Base-by-base conservation (phyloP, 2,329 filamentous ascomycete species). In the Plectosphaerella cucumerina region DNA sequence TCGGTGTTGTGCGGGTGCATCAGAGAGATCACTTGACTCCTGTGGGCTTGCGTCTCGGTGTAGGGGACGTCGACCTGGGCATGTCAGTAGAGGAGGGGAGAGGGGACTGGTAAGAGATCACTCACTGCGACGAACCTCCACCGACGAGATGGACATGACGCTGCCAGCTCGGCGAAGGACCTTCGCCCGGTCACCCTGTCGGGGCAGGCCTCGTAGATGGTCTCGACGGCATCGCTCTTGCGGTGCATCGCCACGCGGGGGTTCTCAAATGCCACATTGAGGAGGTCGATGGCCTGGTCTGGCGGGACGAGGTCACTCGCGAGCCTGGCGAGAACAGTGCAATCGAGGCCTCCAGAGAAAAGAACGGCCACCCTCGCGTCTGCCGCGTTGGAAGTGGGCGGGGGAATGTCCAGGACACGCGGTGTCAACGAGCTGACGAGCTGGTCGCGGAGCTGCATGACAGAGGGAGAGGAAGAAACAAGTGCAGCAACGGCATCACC, bases 201-300 rank as follows among this genome's bases (percentile, higher is more conserved):
- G 0, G 94, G 94, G 58, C 94, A 99, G 21, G 82, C 76, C 68
- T 96, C 91, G 61, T 89, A 97, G 0, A 84, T 66, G 52, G 66
- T 65, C 17, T 53, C 55, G 1, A 64, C 61, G 3, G 60, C 51
- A 6, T 52, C 54, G 18, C 72, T 72, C 12, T 37, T 26, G 11
- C 80, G 69, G 42, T 81, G 76, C 3, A 76, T 84, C 53, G 78
- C 84, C 56, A 86, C 82, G 31, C 89, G 81, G 0, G 92, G 93
- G 58, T 99, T 99, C 67, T 99, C 90, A 62, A 99, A 99, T 0
- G 93, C 94, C 44, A 99, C 93, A 58, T 99, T 99, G 56, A 99
- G 78, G 9, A 99, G 76, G 63, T 97, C 94, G 54, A 99, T 85
- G 1, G 80, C 73, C 60, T 95, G 85, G 4, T 77, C 69, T 0